Percentiles rank a stretch among this genome's conserved stretches.
Evolutionary conservation across 306 rosid genomes (phyloP).

Genomic region (Cercis canadensis): DNA sequence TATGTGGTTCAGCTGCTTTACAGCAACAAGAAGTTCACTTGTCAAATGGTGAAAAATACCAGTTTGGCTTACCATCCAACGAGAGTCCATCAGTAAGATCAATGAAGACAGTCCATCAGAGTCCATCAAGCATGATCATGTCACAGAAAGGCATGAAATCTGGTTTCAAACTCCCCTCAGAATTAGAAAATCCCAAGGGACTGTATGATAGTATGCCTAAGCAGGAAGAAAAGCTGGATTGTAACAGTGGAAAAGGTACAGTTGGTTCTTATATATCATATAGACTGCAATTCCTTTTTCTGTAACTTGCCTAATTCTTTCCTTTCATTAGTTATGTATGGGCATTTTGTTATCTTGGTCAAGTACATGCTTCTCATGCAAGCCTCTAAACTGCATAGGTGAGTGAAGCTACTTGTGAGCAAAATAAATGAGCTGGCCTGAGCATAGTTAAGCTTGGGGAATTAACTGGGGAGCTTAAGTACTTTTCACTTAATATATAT

Average conservation of each 20-base stretch:
- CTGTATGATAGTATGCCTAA: not conserved
- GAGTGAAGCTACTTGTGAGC: too few relatives aligned
- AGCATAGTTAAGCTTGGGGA: too few relatives aligned
- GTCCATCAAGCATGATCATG: not conserved
- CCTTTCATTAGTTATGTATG: too few relatives aligned
- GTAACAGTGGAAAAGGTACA: not conserved
- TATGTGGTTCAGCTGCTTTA: too few relatives aligned
- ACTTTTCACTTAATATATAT: too few relatives aligned
- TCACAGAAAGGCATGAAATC: not conserved
- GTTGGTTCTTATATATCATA: not conserved
- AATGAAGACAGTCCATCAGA: not conserved
- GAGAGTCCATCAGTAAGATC: not conserved
- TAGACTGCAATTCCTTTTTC: too few relatives aligned
- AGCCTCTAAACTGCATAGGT: too few relatives aligned
- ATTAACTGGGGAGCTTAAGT: too few relatives aligned
- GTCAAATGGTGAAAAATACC: not conserved
- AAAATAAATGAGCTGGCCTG: too few relatives aligned
- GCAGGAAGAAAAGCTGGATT: not conserved
- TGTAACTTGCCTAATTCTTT: too few relatives aligned
- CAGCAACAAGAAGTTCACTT: not conserved
- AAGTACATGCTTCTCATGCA: too few relatives aligned
- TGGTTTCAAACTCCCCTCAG: not conserved
- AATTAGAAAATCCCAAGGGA: not conserved
- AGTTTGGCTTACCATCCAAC: not conserved
- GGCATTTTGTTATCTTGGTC: too few relatives aligned